Evolutionary conservation across 208 protist species (phyloP).

Genomic region (Crithidia bombi): DNA sequence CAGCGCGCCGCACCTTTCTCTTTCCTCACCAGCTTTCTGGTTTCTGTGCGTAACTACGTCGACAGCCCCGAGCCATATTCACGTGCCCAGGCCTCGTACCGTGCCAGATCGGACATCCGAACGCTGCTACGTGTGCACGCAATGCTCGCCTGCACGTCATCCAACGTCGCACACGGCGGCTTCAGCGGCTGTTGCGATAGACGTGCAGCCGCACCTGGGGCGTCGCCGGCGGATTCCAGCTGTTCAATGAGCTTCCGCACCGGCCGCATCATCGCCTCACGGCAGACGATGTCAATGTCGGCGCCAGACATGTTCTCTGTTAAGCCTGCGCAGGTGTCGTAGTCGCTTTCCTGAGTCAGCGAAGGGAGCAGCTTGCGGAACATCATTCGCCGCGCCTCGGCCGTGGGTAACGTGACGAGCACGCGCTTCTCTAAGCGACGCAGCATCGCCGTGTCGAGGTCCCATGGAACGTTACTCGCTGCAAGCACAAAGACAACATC

Average conservation of each 20-base stretch:
- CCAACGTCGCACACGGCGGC: slow-evolving; percentile 61
- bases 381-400: slow-evolving; percentile 64
- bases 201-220: slow-evolving; percentile 10
- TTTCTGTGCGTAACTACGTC: too few species aligned
- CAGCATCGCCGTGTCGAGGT: slow-evolving; percentile 94
- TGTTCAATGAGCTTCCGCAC: slow-evolving; percentile 87
- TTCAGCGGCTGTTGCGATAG: slow-evolving; percentile 41
- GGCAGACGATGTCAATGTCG: slow-evolving; percentile 91
- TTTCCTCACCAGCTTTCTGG: neutral
- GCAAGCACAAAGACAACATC: slow-evolving; percentile 93
- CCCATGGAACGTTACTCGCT: slow-evolving; percentile 94
- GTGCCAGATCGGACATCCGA: slow-evolving; percentile 54
- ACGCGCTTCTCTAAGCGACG: slow-evolving; percentile 92
- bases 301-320: slow-evolving; percentile 90
- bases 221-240: slow-evolving; percentile 54
- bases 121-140: slow-evolving; percentile 85
- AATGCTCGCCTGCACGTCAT: slow-evolving; percentile 82
- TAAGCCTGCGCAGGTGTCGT: slow-evolving; percentile 60
- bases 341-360: slow-evolving; percentile 41
- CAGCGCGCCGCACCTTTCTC: too few species aligned
- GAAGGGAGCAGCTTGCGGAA: slow-evolving; percentile 65
- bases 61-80: slow-evolving; percentile 87
- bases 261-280: slow-evolving; percentile 93
- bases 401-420: slow-evolving; percentile 87
- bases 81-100: slow-evolving; percentile 72